Evolutionary conservation across 805 yeast species (phyloP).

Genomic region (Diddensiella transvaalensis): DNA sequence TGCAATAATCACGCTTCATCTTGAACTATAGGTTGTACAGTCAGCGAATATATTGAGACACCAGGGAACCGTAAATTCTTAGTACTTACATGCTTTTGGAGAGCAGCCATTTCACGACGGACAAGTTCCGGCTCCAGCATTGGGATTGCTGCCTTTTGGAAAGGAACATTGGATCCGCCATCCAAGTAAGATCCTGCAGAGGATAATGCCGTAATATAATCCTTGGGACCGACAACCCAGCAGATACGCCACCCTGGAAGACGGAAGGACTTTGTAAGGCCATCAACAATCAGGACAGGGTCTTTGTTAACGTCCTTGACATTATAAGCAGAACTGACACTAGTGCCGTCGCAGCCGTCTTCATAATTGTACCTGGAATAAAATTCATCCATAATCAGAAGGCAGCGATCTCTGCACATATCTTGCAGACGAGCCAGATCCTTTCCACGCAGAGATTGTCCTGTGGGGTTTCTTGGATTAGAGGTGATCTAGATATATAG

Average conservation of each 20-base stretch:
- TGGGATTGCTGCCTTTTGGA: constrained; percentile 57
- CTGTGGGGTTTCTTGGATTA: constrained; percentile 63
- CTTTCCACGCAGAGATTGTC: constrained; percentile 46
- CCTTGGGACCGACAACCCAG: constrained; percentile 62
- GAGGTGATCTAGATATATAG: constrained; percentile 40
- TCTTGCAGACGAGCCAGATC: constrained; percentile 49
- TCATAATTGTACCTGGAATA: constrained; percentile 55
- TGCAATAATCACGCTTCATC: constrained; percentile 54
- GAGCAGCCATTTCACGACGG: constrained; percentile 51
- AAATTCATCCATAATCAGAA: constrained; percentile 62
- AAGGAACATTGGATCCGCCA: constrained; percentile 60
- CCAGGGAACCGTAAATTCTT: background rate
- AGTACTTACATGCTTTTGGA: constrained; percentile 42
- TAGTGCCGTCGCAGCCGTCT: constrained; percentile 50
- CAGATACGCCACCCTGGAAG: constrained; percentile 64
- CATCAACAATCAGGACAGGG: constrained; percentile 58
- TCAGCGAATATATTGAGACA: background rate
- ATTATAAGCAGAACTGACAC: constrained; percentile 48
- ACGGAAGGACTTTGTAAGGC: constrained; percentile 57
- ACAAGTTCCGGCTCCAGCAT: constrained; percentile 51
- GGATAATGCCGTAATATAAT: constrained; percentile 50
- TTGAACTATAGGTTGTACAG: constrained; percentile 35
- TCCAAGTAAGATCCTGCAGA: constrained; percentile 59
- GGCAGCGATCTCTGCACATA: constrained; percentile 49
- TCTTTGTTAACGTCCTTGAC: constrained; percentile 54